Base-by-base conservation (phyloP, 2,329 filamentous ascomycete genomes). In the Pseudopyrenochaeta lycopersici region DNA sequence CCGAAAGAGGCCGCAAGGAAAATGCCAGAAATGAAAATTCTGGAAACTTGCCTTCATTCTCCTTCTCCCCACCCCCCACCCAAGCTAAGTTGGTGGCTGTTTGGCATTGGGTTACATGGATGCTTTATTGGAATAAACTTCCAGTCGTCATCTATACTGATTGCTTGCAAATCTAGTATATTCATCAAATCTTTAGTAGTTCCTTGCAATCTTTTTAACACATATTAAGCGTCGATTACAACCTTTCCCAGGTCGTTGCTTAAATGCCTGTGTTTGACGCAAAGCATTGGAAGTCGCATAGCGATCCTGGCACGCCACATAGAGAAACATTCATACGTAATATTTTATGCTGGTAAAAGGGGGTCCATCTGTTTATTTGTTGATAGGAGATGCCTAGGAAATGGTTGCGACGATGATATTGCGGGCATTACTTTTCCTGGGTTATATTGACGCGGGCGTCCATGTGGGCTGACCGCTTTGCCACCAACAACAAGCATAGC, bases 361-460 rank as follows among this genome's bases (percentile, higher is more conserved):
- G 20, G 44, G 6, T 29, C 48, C 17, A 18, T 30, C 12, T 30
- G 23, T 17, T 14, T 31, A 43, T 12, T 1, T 0, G 2, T 54
- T 42, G 11, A 55, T 4, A 7, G 49, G 35, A 3, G 35, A 18
- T n/a, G 63, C 61, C 56, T 59, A 66, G 5, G 63, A 55, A 17
- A 59, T 64, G 43, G 31, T 61, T 11, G 51, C n/a, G 7, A 63
- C 29, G n/a, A 64, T 62, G 5, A 62, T 62, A 17, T 66, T 57
- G 1, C 49, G 54, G 11, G 44, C 47, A 20, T 18, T 14, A 27
- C 62, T 64, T 47, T n/a, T 64, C 44, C 3, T 44, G 15, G 5
- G 61, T 60, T 9, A 53, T 20, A n/a, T 62, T 57, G 12, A 58
- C 15, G 4, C 57, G 57, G 7, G 54, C 52, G 15, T 38, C 63